Evolutionary conservation across 1,139 yeast species (phyloP).

Genomic region (Yamadazyma diddensiae): DNA sequence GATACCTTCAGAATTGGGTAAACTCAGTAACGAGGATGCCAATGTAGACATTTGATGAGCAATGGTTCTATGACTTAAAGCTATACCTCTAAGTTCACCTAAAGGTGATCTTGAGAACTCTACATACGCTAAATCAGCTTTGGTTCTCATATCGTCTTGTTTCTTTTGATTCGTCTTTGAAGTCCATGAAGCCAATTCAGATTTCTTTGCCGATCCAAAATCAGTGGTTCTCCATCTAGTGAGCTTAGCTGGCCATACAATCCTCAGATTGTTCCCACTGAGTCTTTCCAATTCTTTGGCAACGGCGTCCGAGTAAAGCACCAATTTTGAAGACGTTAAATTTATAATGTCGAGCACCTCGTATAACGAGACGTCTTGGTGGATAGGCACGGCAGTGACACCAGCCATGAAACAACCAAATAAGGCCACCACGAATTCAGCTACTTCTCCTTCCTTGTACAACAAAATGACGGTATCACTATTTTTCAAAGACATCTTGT

Average conservation of each 20-base stretch:
- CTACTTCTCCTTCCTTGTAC: conserved; percentile 79
- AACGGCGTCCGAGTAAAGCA: conserved; percentile 78
- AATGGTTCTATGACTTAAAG: conserved; percentile 83
- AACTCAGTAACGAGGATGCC: conserved; percentile 62
- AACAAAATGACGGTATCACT: conserved; percentile 83
- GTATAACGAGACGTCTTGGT: conserved; percentile 62
- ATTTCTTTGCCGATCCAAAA: conserved; percentile 63
- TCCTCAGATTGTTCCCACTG: conserved; percentile 32
- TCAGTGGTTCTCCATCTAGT: conserved; percentile 85
- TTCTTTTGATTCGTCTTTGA: conserved; percentile 20
- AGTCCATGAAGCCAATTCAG: conserved; percentile 33
- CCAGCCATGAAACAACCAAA: conserved; percentile 94
- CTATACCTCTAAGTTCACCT: conserved; percentile 92
- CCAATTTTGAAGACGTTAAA: conserved; percentile 72
- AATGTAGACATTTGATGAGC: conserved; percentile 84
- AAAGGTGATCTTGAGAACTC: conserved; percentile 89
- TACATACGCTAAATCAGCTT: conserved; percentile 79
- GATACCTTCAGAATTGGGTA: conserved; percentile 48
- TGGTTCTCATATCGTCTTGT: conserved; percentile 23
- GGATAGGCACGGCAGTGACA: conserved; percentile 90
- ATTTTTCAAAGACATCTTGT: conserved; percentile 64
- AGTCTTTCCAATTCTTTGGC: conserved; percentile 66
- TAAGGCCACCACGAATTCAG: conserved; percentile 81
- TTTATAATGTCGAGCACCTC: conserved; percentile 73
- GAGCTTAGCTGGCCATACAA: conserved; percentile 45